Evolutionary conservation across 768 basidiomycete species (phyloP), one percentile per base, ranked within the genome.

Genomic region (Mycena belliarum): DNA sequence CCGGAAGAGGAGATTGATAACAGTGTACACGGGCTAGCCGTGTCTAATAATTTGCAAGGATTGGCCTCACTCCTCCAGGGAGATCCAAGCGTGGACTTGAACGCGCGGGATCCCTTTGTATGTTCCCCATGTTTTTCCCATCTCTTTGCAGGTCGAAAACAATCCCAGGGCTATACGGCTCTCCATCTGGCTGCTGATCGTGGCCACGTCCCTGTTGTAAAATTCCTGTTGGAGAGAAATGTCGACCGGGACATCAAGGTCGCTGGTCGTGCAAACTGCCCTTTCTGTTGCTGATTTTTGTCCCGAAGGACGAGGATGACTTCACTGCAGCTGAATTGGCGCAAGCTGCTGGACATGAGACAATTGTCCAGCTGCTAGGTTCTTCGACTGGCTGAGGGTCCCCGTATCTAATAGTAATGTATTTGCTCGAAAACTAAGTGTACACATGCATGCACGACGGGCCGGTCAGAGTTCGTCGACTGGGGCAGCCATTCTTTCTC

Each of bases 131-230:
- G 25, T 40, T 15, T 53, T 15, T 53, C 33, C 26, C 37, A 37
- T 52, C 48, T 50, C 20, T 52, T 51, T 57, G 56, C 50, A 26
- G 21, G 60, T 24, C n/a, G 12, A 46, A 41, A 28, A 21, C 53
- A 49, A 52, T 50, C 45, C 20, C 65, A 97, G 95, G 94, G 92
- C 33, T 94, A 93, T 69, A 91, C 93, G 0, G 81, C 94, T 9
- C 72, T 97, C 20, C 95, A 97, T 65, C 78, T 95, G 0, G 94
- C 95, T 6, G 84, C 87, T 25, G 95, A 97, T 70, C 78, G 94
- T 66, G 95, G 95, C 1, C 79, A 85, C 65, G 52, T 75, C 8
- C 75, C 77, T 0, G 73, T 82, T 3, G 88, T 89, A 2, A 72
- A 78, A 61, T 54, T 85, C 6, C 71, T 97, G 38, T 68, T 95